Evolutionary conservation across 1,284 basidiomycete species (phyloP).

Genomic region (Volvariella surrecta): DNA sequence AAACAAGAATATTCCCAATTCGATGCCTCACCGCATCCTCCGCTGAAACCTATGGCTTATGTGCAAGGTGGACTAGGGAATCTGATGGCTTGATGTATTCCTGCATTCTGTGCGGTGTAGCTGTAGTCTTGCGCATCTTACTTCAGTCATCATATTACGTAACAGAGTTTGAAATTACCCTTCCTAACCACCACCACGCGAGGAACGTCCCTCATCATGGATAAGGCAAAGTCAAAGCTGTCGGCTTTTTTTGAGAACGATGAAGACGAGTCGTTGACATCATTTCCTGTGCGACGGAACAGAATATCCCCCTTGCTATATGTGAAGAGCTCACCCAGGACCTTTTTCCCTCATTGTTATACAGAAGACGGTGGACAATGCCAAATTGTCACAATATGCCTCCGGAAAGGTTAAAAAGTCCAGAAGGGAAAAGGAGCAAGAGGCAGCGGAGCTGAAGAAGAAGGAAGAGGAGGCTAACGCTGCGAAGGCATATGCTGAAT

Average conservation of each 20-base stretch:
- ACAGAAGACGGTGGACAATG: slow-evolving; percentile 73
- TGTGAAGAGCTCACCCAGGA: no score
- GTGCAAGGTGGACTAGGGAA: slow-evolving; percentile 52
- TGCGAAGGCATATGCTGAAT: slow-evolving; percentile 77
- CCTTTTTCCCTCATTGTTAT: slow-evolving; percentile 30
- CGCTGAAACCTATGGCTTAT: slow-evolving; percentile 92
- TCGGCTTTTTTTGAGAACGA: slow-evolving; percentile 76
- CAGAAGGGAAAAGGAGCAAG: slow-evolving; percentile 78
- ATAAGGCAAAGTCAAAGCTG: slow-evolving; percentile 68
- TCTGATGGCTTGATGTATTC: slow-evolving; percentile 45
- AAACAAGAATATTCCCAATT: slow-evolving; percentile 76
- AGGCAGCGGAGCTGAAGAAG: slow-evolving; percentile 82
- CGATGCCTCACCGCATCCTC: slow-evolving; percentile 81
- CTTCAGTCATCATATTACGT: no score
- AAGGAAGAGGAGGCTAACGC: slow-evolving; percentile 76
- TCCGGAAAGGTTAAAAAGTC: slow-evolving; percentile 72
- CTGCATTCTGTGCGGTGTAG: not conserved
- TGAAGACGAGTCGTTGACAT: slow-evolving; percentile 56
- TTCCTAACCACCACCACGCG: no score
- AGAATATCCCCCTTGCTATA: slow-evolving; percentile 41
- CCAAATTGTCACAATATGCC: slow-evolving; percentile 69
- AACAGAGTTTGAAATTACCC: no score
- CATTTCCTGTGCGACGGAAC: slow-evolving; percentile 79
- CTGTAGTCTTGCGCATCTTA: no score
- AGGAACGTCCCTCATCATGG: no score